Evolutionary conservation across 805 yeast genomes (phyloP), one percentile per base, ranked within the genome.

Genomic region (Wickerhamiella nectarea): DNA sequence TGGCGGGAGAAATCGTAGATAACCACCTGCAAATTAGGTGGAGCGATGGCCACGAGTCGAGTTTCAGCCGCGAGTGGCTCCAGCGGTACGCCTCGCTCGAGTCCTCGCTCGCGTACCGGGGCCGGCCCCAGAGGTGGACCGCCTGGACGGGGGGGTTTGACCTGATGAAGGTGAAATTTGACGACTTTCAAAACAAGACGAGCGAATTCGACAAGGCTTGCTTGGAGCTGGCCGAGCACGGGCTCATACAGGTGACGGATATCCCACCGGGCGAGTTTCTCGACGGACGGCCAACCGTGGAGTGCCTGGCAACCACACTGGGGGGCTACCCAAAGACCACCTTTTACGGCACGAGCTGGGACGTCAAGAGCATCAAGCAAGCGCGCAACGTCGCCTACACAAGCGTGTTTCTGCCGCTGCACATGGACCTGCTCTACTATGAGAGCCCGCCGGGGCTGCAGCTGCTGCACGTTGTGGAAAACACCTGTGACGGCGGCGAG

Each of bases 371-470:
- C 8, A 56, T 55, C 3, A 67, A 70, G 3, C 64, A 67, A 43
- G 80, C 86, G 10, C 72, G 69, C 44, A 79, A 81, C 51, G 76
- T 81, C 41, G 87, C 87, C 4, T 74, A 78, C 54, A 77, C 91
- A 4, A 66, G 70, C 40, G 68, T 67, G 7, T 72, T 72, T 51
- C 66, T 82, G 34, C 86, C 86, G 2, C 64, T 81, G 40, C 93
- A 81, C 53, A 81, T 79, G 80, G 91, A 82, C 54, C 65, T 81
- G 20, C 66, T 76, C 37, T 81, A 80, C 61, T 76, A 80, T 55
- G 87, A 81, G 56, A 75, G 85, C 9, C 87, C 87, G 2, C 93
- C 93, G 1, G 89, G 89, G 0, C 61, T 81, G 36, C 87, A 81
- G 58, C 57, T 79, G 33, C 65, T 81, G 36, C 91, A 81, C 52